Percentiles rank a stretch among this genome's conserved stretches.
These are phyloP conservation scores for Cladosporium sp. DNA, from an alignment of 2,329 filamentous ascomycete genomes.

Conservation along the genomic window DNA sequence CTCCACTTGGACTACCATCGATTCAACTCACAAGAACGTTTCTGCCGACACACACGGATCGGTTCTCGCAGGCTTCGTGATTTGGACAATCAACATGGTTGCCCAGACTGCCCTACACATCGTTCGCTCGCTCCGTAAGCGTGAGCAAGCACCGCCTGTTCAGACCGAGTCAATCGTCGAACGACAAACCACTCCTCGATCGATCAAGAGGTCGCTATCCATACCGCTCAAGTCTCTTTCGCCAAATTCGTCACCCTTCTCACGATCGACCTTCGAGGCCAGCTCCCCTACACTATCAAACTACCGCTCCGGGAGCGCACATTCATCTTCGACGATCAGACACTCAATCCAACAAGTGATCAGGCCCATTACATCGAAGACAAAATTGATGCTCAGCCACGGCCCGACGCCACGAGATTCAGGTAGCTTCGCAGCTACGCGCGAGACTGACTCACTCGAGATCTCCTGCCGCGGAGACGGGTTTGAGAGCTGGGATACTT, in stretches of 20 bases:
- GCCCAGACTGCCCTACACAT: conserved; percentile 23
- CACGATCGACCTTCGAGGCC: conserved; percentile 16
- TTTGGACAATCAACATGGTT: conserved; percentile 23
- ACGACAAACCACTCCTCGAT: conserved; percentile 11
- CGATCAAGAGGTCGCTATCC: conserved; percentile 15
- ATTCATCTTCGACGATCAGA: conserved; percentile 21
- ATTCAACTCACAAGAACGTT: background rate
- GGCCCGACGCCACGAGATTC: conserved; percentile 47
- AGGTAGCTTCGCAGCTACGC: conserved; percentile 25
- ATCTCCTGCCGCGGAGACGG: conserved; percentile 48
- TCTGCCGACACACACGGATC: conserved; percentile 2
- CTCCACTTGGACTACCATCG: conserved; percentile 13
- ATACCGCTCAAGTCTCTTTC: conserved; percentile 24
- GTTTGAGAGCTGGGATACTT: conserved; percentile 74
- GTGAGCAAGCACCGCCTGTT: background rate
- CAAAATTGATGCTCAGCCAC: conserved; percentile 48
- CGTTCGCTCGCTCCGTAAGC: conserved; percentile 21
- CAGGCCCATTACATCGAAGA: conserved; percentile 55
- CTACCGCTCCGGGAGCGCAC: conserved; percentile 15
- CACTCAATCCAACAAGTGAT: conserved; percentile 30
- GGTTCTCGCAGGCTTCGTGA: conserved; percentile 25
- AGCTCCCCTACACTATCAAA: conserved; percentile 21
- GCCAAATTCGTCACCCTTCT: conserved; percentile 21
- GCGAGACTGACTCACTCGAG: conserved; percentile 30
- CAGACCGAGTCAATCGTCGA: background rate